phyloP scores from a whole-genome alignment of 345 rosid species.

The Nephelium lappaceum region DNA sequence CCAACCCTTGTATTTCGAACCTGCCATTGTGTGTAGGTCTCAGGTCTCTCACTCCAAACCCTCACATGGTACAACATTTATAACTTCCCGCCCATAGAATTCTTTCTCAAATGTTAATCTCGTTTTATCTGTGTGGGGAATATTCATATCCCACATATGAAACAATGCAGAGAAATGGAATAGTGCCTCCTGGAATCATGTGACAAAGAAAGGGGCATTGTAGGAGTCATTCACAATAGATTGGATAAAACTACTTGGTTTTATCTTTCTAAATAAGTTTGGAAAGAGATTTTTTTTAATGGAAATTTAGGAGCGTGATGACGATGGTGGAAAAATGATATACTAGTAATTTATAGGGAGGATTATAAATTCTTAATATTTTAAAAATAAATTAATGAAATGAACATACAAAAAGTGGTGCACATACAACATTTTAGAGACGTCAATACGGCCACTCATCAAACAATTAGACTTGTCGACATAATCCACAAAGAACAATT shows the following conservation, averaged over 20 bases:
- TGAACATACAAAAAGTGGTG: too few species aligned
- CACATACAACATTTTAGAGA: too few species aligned
- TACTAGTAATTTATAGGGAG: too few species aligned
- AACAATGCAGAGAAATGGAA: conserved; percentile 71
- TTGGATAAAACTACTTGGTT: conserved; percentile 53
- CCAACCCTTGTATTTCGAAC: conserved; percentile 57
- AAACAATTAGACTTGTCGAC: too few species aligned
- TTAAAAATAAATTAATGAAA: too few species aligned
- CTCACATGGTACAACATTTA: conserved; percentile 75
- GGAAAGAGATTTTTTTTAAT: conserved; percentile 21
- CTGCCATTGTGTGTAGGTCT: conserved; percentile 86
- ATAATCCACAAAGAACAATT: too few species aligned
- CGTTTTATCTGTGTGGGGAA: conserved; percentile 43
- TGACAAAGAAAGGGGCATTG: conserved; percentile 70
- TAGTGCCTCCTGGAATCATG: conserved; percentile 76
- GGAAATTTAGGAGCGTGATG: too few species aligned
- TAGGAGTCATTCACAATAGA: conserved; percentile 55
- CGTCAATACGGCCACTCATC: too few species aligned
- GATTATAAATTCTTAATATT: too few species aligned
- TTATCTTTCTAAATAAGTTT: conserved; percentile 55
- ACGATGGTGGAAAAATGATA: too few species aligned
- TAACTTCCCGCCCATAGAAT: conserved; percentile 58
- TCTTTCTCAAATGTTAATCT: conserved; percentile 71
- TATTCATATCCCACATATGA: conserved; percentile 56
- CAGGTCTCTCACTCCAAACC: conserved; percentile 78